Base-by-base conservation (phyloP, 331 rosid species). In the Cydonia oblonga region DNA sequence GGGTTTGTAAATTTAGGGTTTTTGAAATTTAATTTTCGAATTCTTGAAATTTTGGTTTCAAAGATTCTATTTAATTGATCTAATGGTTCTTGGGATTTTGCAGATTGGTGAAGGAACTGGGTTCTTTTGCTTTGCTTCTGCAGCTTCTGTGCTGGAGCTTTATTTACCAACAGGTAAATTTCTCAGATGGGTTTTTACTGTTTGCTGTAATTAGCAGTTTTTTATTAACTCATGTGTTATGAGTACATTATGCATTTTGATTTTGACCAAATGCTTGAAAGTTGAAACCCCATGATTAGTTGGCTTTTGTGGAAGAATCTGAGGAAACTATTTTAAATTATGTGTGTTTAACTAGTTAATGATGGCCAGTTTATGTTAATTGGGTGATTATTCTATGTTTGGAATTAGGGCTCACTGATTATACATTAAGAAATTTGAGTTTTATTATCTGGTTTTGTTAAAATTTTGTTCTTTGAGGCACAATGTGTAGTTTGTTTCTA, bases 91-190 rank as follows among this genome's bases (percentile, higher is more conserved):
- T 33, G 3, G 38, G 38, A 7, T 33, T 33, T 33, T 33, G 38
- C 10, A 7, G 3, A 30, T 30, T 30, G 33, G 33, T 5, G 33
- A 32, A 87, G 86, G 79, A 89, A 85, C 74, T 84, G 86, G 96
- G 80, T 83, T 76, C 68, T 90, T 82, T 62, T 90, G 26, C 86
- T 89, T 51, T 93, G 97, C 75, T 23, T 90, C 13, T 90, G 88
- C 80, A 85, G 96, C 85, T 92, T 92, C 82, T 88, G 84, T 80
- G 92, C 96, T 33, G 93, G 96, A 81, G 89, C 83, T 87, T 81
- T 89, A 77, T 89, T 87, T 85, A 82, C 97, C n/a, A 86, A 86
- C 76, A 80, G 89, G 98, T 93, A 73, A 25, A 71, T 71, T 24
- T 70, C 59, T 60, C 67, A 77, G 33, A 59, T 86, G 77, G 84